Conservation (phyloP, 192 early-diverging fungal genomes). For the Chytriomyces hyalinus region DNA sequence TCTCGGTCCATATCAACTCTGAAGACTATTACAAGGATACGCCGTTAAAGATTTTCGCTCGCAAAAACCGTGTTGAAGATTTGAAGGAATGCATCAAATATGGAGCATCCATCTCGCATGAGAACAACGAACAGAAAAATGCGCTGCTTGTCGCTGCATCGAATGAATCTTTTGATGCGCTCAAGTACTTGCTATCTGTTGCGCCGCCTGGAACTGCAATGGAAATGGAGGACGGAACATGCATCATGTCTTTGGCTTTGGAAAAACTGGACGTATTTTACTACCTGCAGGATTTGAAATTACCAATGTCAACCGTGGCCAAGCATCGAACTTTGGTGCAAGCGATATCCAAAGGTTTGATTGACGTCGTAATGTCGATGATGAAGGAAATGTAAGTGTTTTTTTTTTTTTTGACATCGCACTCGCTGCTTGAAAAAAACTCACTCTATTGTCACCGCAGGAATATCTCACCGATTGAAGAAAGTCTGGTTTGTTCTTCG, state of each 20-base stretch:
- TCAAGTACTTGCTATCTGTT: background rate
- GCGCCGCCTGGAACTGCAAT: background rate
- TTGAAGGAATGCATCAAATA: background rate
- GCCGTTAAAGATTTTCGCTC: background rate
- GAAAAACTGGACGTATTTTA: background rate
- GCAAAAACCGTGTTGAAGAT: background rate
- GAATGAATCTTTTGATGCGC: background rate
- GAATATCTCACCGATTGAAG: no score
- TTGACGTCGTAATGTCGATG: background rate
- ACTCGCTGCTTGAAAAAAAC: background rate
- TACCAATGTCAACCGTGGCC: background rate
- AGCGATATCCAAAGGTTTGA: background rate
- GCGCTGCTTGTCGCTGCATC: background rate
- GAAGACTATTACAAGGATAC: background rate
- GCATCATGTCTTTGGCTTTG: background rate
- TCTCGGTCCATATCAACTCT: background rate
- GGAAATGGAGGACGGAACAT: background rate
- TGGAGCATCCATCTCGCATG: background rate
- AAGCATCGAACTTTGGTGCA: background rate
- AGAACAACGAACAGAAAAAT: background rate
- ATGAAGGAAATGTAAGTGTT: background rate
- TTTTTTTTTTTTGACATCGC: background rate
- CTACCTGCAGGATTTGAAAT: background rate
- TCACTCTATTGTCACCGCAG: background rate
- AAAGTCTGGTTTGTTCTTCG: background rate